phyloP scores from a whole-genome alignment of 2,329 filamentous ascomycete genomes.

The Fusarium abutilonis region DNA sequence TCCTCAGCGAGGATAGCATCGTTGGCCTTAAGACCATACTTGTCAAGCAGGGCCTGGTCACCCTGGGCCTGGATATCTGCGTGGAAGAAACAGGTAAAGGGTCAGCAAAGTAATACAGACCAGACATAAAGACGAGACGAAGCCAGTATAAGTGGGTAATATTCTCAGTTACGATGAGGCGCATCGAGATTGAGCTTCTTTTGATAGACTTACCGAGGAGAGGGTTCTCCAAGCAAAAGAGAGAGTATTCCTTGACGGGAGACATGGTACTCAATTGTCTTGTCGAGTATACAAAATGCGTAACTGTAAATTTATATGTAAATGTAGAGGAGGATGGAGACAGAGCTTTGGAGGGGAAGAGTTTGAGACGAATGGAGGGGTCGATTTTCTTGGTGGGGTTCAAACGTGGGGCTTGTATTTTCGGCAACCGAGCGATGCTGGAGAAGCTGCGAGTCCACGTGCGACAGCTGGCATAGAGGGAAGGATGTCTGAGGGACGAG shows the following conservation, averaged over 20 bases:
- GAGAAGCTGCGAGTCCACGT: conserved; percentile 43
- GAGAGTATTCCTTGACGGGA: conserved; percentile 80
- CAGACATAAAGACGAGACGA: conserved; percentile 7
- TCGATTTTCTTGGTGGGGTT: conserved; percentile 40
- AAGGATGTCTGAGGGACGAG: conserved; percentile 18
- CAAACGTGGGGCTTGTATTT: conserved; percentile 34
- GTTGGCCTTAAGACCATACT: conserved; percentile 94
- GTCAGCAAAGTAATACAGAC: conserved; percentile 22
- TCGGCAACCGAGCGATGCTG: conserved; percentile 40
- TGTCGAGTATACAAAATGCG: conserved; percentile 18
- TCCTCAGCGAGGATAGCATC: conserved; percentile 96
- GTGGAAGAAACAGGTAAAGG: conserved; percentile 12
- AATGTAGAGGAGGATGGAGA: conserved; percentile 20
- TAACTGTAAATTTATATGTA: conserved; percentile 14
- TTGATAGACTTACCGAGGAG: conserved; percentile 75
- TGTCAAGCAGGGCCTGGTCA: conserved; percentile 83
- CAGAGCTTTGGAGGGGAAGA: conserved; percentile 41
- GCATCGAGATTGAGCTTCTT: background rate
- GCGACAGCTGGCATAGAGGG: conserved; percentile 24
- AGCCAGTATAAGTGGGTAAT: conserved; percentile 18
- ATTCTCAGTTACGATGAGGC: conserved; percentile 1
- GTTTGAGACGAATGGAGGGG: conserved; percentile 44
- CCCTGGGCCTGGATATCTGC: conserved; percentile 90
- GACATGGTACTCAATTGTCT: conserved; percentile 67
- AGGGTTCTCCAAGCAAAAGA: conserved; percentile 96